Evolutionary conservation across 495 filamentous ascomycete species (phyloP).

Genomic region (Podospora australis): DNA sequence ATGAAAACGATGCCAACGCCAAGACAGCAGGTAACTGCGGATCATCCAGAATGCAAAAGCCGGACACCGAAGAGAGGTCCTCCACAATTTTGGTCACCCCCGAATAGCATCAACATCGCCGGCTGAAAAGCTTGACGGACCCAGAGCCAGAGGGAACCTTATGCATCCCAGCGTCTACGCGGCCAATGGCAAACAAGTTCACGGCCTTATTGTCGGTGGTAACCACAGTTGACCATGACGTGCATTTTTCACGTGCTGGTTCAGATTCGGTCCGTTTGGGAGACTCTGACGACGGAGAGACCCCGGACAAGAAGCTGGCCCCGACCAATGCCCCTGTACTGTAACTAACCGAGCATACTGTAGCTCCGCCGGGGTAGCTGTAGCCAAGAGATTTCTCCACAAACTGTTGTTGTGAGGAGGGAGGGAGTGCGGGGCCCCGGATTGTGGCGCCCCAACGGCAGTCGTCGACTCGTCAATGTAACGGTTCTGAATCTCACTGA

Average conservation of each 20-base stretch:
- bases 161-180: too few relatives aligned
- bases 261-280: constrained; percentile 5
- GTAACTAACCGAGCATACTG: not conserved
- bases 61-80: too few relatives aligned
- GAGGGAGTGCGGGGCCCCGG: constrained; percentile 16
- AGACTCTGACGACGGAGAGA: not conserved
- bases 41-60: too few relatives aligned
- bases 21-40: too few relatives aligned
- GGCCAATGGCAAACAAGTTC: too few relatives aligned
- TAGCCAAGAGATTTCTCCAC: constrained; percentile 2
- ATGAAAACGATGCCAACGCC: too few relatives aligned
- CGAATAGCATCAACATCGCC: too few relatives aligned
- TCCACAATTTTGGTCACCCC: too few relatives aligned
- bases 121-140: too few relatives aligned
- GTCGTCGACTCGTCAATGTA: not conserved
- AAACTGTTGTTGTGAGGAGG: not conserved
- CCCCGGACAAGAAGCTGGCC: not conserved
- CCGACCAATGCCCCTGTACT: constrained; percentile 2
- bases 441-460: constrained; percentile 7
- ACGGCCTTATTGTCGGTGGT: too few relatives aligned
- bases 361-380: not conserved
- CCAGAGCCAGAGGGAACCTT: too few relatives aligned
- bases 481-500: not conserved
- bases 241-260: not conserved
- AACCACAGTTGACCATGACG: constrained; percentile 3